Percentiles rank a stretch among this genome's conserved stretches.
Evolutionary conservation across 768 basidiomycete species (phyloP).

Genomic region (Serendipita sp.): DNA sequence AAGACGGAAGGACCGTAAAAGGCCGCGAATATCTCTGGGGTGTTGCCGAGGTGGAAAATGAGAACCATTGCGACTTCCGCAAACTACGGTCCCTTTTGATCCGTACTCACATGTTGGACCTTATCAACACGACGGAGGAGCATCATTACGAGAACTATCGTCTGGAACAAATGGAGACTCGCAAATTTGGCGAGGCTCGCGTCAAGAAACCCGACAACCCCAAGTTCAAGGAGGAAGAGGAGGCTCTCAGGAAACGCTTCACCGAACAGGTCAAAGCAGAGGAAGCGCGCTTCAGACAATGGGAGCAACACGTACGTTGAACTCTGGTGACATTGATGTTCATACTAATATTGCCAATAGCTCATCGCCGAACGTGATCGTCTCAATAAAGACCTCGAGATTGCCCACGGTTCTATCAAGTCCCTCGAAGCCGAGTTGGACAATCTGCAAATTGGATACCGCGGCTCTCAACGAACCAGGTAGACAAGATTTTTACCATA

Average conservation of each 20-base stretch:
- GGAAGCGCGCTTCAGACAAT: slow-evolving; percentile 93
- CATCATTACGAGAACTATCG: slow-evolving; percentile 96
- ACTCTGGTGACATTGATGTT: slow-evolving; percentile 7
- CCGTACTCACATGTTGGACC: slow-evolving; percentile 95
- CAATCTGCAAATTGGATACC: slow-evolving; percentile 72
- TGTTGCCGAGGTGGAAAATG: slow-evolving; percentile 99
- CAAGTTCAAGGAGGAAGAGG: slow-evolving; percentile 99
- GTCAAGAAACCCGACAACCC: slow-evolving; percentile 98
- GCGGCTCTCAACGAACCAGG: slow-evolving; percentile 38
- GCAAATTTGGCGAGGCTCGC: slow-evolving; percentile 97
- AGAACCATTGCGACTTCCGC: slow-evolving; percentile 98
- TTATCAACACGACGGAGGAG: slow-evolving; percentile 92
- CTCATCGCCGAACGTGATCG: slow-evolving; percentile 97
- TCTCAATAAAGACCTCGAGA: slow-evolving; percentile 96
- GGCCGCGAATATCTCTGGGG: slow-evolving; percentile 99
- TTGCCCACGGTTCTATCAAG: slow-evolving; percentile 85
- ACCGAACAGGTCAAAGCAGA: slow-evolving; percentile 99
- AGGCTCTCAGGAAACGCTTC: slow-evolving; percentile 88
- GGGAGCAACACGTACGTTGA: slow-evolving; percentile 86
- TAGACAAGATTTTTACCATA: neutral
- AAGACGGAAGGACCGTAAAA: slow-evolving; percentile 85
- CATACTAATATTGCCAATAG: slow-evolving; percentile 26
- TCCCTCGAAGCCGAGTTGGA: slow-evolving; percentile 80
- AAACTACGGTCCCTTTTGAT: slow-evolving; percentile 90
- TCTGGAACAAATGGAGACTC: slow-evolving; percentile 97